Evolutionary conservation across 1,139 yeast species (phyloP).

Genomic region (Geotrichum aggregatum): DNA sequence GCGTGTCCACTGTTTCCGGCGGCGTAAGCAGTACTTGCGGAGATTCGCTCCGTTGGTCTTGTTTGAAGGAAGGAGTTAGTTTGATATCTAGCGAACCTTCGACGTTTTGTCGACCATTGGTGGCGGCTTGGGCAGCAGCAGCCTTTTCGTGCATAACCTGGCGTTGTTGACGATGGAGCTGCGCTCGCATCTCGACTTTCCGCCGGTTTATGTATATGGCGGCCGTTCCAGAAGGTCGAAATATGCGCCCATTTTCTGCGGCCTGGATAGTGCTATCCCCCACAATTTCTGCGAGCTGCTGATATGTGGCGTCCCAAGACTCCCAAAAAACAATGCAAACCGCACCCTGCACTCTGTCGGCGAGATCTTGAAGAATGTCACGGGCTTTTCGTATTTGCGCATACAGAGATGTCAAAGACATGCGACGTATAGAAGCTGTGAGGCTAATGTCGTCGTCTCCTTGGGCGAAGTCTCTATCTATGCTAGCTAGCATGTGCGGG

Average conservation of each 20-base stretch:
- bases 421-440: slow-evolving; percentile 5
- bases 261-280: slow-evolving; percentile 32
- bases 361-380: slow-evolving; percentile 33
- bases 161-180: slow-evolving; percentile 11
- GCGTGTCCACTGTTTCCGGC: neutral
- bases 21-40: slow-evolving; percentile 1
- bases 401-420: slow-evolving; percentile 30
- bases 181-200: slow-evolving; percentile 24
- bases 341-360: slow-evolving; percentile 37
- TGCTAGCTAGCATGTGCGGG: neutral
- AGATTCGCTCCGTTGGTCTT: neutral
- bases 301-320: slow-evolving; percentile 36
- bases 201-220: slow-evolving; percentile 33
- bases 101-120: neutral
- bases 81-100: neutral
- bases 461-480: neutral
- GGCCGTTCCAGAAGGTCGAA: slow-evolving; percentile 36
- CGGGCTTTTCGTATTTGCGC: slow-evolving; percentile 30
- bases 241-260: slow-evolving; percentile 34
- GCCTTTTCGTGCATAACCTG: slow-evolving; percentile 9
- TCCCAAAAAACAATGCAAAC: slow-evolving; percentile 38
- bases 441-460: neutral
- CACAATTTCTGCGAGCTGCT: slow-evolving; percentile 33
- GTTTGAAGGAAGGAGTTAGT: slow-evolving; percentile 3
- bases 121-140: neutral